Evolutionary conservation across 257 asterid species (phyloP).

Genomic region (Scutellaria barbata): DNA sequence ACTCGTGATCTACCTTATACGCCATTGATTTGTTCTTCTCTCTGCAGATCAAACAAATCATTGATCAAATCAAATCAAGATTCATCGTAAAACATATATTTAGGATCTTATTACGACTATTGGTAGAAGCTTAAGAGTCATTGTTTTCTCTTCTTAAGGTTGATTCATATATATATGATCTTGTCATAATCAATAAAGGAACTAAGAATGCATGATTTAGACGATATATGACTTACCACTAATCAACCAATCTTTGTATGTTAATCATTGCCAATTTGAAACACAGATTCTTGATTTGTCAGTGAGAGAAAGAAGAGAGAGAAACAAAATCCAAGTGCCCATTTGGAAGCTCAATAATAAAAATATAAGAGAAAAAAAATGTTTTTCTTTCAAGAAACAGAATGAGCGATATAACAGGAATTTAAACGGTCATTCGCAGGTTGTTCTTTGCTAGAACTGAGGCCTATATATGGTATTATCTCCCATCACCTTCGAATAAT

Average conservation of each 20-base stretch:
- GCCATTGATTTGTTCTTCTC: constrained; percentile 47
- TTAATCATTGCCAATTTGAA: constrained; percentile 29
- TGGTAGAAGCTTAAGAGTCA: background rate
- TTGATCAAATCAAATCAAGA: constrained; percentile 5
- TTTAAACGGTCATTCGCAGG: constrained; percentile 36
- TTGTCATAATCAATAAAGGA: background rate
- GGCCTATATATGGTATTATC: constrained; percentile 36
- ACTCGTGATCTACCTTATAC: constrained; percentile 55
- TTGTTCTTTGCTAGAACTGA: constrained; percentile 25
- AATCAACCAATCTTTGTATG: constrained; percentile 34
- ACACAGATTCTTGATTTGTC: constrained; percentile 30
- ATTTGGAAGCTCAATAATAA: constrained; percentile 8
- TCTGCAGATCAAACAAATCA: constrained; percentile 12
- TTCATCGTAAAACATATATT: background rate
- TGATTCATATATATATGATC: background rate
- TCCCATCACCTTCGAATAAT: background rate
- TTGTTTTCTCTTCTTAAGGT: background rate
- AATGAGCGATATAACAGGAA: constrained; percentile 40
- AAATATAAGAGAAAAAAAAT: background rate
- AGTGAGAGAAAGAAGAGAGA: constrained; percentile 30
- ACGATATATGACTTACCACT: constrained; percentile 30
- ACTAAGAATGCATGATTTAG: no score
- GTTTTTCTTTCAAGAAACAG: constrained; percentile 32
- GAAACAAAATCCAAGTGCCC: constrained; percentile 10
- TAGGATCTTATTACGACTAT: background rate